Percentiles rank a stretch among this genome's conserved stretches.
Conservation (phyloP, 805 yeast species). For the Candida sphagnicola region DNA sequence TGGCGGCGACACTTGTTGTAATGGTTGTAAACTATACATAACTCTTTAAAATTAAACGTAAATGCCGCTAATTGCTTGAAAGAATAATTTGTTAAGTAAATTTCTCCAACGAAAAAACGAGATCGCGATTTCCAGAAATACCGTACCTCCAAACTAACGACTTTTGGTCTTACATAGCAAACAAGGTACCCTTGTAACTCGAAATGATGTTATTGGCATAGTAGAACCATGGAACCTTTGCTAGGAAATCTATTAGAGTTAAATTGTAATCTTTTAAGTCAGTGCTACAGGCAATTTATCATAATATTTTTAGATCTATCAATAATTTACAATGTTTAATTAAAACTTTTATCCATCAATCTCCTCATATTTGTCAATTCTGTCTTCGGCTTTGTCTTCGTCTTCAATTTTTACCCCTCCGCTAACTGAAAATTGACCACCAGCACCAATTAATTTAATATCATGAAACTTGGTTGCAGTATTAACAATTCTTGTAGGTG, state of each 20-base stretch:
- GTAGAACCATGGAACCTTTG: no score
- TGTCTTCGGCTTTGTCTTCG: constrained; percentile 43
- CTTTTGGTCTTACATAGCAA: no score
- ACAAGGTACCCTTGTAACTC: no score
- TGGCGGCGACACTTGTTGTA: not conserved
- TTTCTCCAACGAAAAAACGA: not conserved
- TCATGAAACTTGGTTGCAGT: constrained; percentile 86
- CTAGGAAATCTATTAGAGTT: no score
- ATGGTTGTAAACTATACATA: constrained; percentile 2
- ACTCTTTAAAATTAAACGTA: not conserved
- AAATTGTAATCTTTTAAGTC: no score
- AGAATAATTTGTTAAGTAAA: not conserved
- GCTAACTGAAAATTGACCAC: constrained; percentile 92
- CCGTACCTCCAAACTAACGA: no score
- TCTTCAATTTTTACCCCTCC: constrained; percentile 71
- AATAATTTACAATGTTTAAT: no score
- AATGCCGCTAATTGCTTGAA: not conserved
- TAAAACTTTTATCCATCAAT: constrained; percentile 30
- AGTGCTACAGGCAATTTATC: no score
- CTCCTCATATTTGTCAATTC: constrained; percentile 50
- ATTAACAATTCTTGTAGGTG: constrained; percentile 85
- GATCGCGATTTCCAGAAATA: no score
- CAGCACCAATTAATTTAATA: constrained; percentile 77
- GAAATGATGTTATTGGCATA: no score
- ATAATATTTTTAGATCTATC: no score